phyloP scores from a whole-genome alignment of 768 basidiomycete species.

The Kwoniella sp. region DNA sequence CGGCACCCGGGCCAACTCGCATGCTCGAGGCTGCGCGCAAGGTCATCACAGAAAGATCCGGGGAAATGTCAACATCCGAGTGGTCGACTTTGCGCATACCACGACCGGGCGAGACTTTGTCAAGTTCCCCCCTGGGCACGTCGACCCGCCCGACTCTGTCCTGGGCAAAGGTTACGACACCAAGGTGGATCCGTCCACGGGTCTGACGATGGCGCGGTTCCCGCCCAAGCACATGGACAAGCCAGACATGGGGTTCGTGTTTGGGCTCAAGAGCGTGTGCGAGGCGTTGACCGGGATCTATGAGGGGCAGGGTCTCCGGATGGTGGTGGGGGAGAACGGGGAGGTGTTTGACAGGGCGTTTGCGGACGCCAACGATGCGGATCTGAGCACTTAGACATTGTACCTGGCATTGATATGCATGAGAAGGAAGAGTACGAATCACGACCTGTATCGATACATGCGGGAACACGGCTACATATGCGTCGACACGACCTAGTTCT shows the following conservation, averaged over 20 bases:
- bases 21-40: neutral
- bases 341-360: constrained; percentile 35
- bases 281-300: constrained; percentile 75
- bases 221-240: constrained; percentile 84
- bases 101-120: constrained; percentile 92
- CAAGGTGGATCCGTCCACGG: constrained; percentile 74
- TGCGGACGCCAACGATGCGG: constrained; percentile 9
- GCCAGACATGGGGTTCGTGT: constrained; percentile 90
- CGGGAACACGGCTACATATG: neutral
- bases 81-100: constrained; percentile 98
- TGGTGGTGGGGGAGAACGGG: constrained; percentile 22
- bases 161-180: constrained; percentile 72
- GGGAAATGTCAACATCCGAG: constrained; percentile 89
- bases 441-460: too few species aligned
- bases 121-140: constrained; percentile 57
- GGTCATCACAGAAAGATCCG: constrained; percentile 56
- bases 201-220: constrained; percentile 83
- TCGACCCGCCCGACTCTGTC: constrained; percentile 18
- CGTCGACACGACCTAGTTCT: neutral
- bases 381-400: constrained; percentile 20
- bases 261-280: constrained; percentile 77
- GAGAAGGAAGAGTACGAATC: too few species aligned
- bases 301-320: constrained; percentile 52
- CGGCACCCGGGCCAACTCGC: neutral
- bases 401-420: neutral